Percentiles rank a stretch among this genome's conserved stretches.
Evolutionary conservation across 805 yeast species (phyloP).

Genomic region (Lipomyces sp.): DNA sequence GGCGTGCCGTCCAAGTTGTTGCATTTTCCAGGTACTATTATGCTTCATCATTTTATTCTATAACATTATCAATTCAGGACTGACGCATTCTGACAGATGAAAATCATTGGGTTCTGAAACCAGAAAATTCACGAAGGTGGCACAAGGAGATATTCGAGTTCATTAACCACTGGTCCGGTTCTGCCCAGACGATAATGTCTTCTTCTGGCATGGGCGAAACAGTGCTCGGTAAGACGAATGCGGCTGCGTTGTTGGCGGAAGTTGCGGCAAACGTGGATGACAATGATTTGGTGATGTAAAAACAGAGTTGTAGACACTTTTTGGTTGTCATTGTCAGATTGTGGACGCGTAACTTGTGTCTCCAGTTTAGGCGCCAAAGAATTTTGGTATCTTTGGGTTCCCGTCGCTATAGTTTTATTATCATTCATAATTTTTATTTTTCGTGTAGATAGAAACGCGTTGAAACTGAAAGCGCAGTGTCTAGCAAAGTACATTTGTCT

Average conservation of each 20-base stretch:
- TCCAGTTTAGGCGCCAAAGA: too few relatives aligned
- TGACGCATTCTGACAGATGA: slow-evolving; percentile 30
- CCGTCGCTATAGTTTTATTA: background rate
- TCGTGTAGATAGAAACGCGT: background rate
- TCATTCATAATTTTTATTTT: background rate
- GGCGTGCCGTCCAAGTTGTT: slow-evolving; percentile 39
- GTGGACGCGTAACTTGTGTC: too few relatives aligned
- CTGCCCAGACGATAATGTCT: background rate
- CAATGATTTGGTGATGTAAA: slow-evolving; percentile 10
- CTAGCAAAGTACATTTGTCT: background rate
- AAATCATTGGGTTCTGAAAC: slow-evolving; percentile 41
- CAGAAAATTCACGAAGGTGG: slow-evolving; percentile 41
- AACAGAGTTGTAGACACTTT: background rate
- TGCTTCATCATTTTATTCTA: background rate
- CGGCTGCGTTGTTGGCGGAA: slow-evolving; percentile 14
- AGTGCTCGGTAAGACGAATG: background rate
- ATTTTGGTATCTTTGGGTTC: background rate
- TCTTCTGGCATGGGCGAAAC: background rate
- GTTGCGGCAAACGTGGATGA: slow-evolving; percentile 21
- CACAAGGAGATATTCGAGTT: slow-evolving; percentile 40
- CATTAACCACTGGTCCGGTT: slow-evolving; percentile 23
- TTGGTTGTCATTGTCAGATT: background rate
- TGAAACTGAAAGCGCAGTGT: background rate
- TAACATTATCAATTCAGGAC: background rate
- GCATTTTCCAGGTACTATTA: slow-evolving; percentile 36